Base-by-base conservation (phyloP, 2,329 filamentous ascomycete species). In the Plectosphaerella plurivora region DNA sequence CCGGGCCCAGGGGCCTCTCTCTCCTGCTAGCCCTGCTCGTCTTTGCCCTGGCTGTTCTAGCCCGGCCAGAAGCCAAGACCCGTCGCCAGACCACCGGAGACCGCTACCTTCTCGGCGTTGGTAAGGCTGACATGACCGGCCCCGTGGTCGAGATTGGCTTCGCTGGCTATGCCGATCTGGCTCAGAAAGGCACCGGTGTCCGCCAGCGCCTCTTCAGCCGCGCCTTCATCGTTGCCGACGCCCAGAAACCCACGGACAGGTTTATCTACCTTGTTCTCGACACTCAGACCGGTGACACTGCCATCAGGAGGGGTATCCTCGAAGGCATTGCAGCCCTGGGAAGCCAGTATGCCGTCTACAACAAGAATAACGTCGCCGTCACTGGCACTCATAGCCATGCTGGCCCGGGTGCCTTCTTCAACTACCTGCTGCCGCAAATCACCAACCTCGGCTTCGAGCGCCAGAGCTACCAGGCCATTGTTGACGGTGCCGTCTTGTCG, bases 321-420 rank as follows among this genome's bases (percentile, higher is more conserved):
- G 79, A 93, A 51, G 88, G 83, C 1, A 75, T 97, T 9, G 73
- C 77, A 39, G 75, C 73, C 0, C 72, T 96, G 8, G 93, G 92
- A 0, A 68, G 76, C 15, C 85, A 87, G 3, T 96, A 92, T 66
- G 75, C 81, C 2, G 71, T 86, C 25, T 97, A 97, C 68, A 82
- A 79, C 46, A 81, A 88, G 61, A 80, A 88, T 60, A 97, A 96
- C 63, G 73, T 97, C 36, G 93, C 93, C 35, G 81, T 97, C 20
- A 96, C 91, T 0, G 93, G 92, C 51, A 97, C 93, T 0, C 93
- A 97, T 68, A 94, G 89, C 24, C 93, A 97, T 71, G 87, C 91
- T 22, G 93, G 92, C 0, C 92, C 93, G 0, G 93, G 89, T 2
- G 93, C 88, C 6, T 97, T 91, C 91, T 77, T 95, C 66, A 97